Evolutionary conservation across 129 eudicot species (phyloP), one percentile per base, ranked within the genome.

Genomic region (Tagetes erecta): DNA sequence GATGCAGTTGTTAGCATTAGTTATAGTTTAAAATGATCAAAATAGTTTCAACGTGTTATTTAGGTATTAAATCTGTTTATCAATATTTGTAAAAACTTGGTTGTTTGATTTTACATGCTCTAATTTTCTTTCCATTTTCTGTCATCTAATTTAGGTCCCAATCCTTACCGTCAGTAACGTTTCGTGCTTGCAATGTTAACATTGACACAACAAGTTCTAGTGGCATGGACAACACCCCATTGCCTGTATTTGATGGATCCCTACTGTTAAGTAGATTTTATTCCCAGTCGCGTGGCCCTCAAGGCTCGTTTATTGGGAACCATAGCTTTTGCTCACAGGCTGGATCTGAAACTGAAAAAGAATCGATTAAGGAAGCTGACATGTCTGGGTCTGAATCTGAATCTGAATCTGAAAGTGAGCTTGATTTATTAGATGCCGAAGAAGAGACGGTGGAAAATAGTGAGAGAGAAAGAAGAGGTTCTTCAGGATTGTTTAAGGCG

Each of bases 321-420:
- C 83, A 74, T 31, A 51, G 80, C 57, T 84, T 88, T 69, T 94
- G 90, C 27, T 86, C 99, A 37, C 86, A 80, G 78, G 88, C 89
- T 60, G 94, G 87, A 47, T 64, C 84, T 46, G 87, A 68, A 75
- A 74, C 79, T 64, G 72, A 64, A 55, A 10, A 3, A 11, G 56
- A 50, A 34, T 10, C 2, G 49, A 44, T 44, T 44, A 44, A 44
- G 49, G 49, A 44, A 44, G 49, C 9, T 44, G 49, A 8, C 8
- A 44, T 44, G 49, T 40, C 46, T 39, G 80, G 31, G 41, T 88
- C 81, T 14, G 80, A 65, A 57, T 74, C 83, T 50, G 78, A 84
- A 47, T 88, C 81, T 14, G 80, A 65, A 57, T 74, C 83, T 50
- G 78, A 84, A 69, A 70, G 73, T 45, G 89, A 80, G 35, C 49